Conservation (phyloP, 441 rosid genomes). For the Flueggea neowawraea region DNA sequence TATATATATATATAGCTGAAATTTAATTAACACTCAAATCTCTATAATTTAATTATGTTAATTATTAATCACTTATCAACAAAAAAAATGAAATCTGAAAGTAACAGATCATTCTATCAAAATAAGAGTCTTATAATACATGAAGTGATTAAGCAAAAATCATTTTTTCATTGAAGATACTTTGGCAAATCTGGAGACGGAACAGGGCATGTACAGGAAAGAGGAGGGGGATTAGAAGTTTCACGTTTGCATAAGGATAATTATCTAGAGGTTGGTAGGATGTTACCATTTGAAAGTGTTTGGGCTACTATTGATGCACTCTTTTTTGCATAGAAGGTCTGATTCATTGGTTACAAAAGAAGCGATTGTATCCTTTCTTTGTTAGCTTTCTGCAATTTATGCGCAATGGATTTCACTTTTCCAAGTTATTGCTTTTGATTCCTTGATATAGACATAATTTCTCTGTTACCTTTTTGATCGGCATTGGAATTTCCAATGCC, state of each 20-base stretch:
- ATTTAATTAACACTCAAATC: too few species aligned
- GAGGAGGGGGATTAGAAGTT: conserved; percentile 48
- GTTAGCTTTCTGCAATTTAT: background rate
- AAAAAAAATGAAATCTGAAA: too few species aligned
- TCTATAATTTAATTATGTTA: too few species aligned
- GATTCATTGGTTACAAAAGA: conserved; percentile 93
- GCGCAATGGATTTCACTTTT: conserved; percentile 8
- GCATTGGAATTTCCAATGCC: conserved; percentile 78
- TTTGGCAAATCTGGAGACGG: conserved; percentile 68
- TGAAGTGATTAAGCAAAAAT: too few species aligned
- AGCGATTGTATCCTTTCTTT: conserved; percentile 87
- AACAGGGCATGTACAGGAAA: conserved; percentile 39
- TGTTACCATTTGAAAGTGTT: conserved; percentile 89
- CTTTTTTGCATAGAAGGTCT: conserved; percentile 78
- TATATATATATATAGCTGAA: too few species aligned
- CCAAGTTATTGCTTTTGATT: conserved; percentile 25
- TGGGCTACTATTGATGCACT: conserved; percentile 78
- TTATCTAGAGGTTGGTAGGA: conserved; percentile 65
- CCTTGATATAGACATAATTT: conserved; percentile 62
- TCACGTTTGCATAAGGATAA: conserved; percentile 54
- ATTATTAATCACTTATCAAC: too few species aligned
- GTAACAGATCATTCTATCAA: too few species aligned
- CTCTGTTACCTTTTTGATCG: conserved; percentile 91
- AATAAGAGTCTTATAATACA: too few species aligned
- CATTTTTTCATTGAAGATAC: conserved; percentile 98